Evolutionary conservation across 192 early-diverging fungal genomes (phyloP).

Genomic region (Coemansia sp.): DNA sequence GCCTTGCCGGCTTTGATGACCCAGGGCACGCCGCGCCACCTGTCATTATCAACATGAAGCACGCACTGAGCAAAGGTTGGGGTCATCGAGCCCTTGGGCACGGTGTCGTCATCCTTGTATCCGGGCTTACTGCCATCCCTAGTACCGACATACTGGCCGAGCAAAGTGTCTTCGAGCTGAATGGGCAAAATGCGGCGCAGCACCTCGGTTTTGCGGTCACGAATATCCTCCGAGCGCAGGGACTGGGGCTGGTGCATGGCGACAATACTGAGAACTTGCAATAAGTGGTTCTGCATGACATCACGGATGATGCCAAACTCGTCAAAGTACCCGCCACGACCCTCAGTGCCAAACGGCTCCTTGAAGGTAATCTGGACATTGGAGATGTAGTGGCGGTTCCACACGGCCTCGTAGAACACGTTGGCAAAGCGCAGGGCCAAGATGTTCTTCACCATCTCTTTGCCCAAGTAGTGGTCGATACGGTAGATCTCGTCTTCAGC

Average conservation of each 20-base stretch:
- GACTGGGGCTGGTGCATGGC: slow-evolving; percentile 94
- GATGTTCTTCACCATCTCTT: slow-evolving; percentile 99
- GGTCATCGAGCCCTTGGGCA: slow-evolving; percentile 80
- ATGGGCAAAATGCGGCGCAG: slow-evolving; percentile 80
- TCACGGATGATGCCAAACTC: slow-evolving; percentile 99
- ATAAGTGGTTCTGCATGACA: slow-evolving; percentile 91
- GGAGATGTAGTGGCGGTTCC: slow-evolving; percentile 85
- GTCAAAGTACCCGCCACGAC: slow-evolving; percentile 98
- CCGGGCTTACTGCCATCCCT: slow-evolving; percentile 82
- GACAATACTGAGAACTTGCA: slow-evolving; percentile 91
- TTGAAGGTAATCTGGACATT: slow-evolving; percentile 99
- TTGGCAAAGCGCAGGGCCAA: slow-evolving; percentile 94
- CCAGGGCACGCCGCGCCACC: slow-evolving; percentile 78
- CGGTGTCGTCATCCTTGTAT: slow-evolving; percentile 91
- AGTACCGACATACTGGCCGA: slow-evolving; percentile 88
- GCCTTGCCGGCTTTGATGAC: slow-evolving; percentile 86
- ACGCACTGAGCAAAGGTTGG: slow-evolving; percentile 91
- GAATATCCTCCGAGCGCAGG: slow-evolving; percentile 87
- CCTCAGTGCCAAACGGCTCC: slow-evolving; percentile 95
- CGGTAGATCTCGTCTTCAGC: slow-evolving; percentile 94
- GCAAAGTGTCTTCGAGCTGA: slow-evolving; percentile 75
- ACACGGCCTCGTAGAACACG: slow-evolving; percentile 89
- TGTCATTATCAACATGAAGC: slow-evolving; percentile 90
- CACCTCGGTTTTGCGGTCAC: slow-evolving; percentile 94
- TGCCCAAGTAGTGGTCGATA: slow-evolving; percentile 98